These are phyloP conservation scores for Lolium rigidum DNA, from an alignment of 176 grass and related monocot genomes.

Conservation along the genomic window DNA sequence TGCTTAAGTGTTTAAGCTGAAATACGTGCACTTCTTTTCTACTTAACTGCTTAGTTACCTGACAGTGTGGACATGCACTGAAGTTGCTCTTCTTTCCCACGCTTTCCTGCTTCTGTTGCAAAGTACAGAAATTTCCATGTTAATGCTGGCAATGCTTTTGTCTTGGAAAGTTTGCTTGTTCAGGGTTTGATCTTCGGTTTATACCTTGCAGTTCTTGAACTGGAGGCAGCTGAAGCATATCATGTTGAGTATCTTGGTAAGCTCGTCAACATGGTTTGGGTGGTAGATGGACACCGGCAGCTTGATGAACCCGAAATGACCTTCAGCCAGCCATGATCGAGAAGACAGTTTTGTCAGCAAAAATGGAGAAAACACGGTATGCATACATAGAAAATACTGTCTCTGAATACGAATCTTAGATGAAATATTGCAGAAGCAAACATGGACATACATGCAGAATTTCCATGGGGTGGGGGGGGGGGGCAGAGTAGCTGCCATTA, in stretches of 20 bases:
- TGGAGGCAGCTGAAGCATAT: constrained; percentile 47
- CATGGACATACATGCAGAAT: neutral
- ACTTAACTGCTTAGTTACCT: constrained; percentile 12
- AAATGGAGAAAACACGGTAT: neutral
- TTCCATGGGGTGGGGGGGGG: too few relatives aligned
- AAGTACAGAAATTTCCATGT: neutral
- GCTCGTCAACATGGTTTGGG: constrained; percentile 30
- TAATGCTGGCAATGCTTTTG: neutral
- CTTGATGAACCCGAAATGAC: constrained; percentile 49
- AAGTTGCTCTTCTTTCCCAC: constrained; percentile 28
- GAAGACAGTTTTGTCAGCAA: neutral
- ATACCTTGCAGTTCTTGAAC: constrained; percentile 46
- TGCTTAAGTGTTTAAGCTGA: neutral
- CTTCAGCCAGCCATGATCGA: constrained; percentile 9
- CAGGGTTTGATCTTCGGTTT: neutral
- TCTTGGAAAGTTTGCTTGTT: neutral
- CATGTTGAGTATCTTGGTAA: constrained; percentile 43
- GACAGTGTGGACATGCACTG: constrained; percentile 41
- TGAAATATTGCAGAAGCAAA: neutral
- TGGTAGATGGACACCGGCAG: constrained; percentile 45
- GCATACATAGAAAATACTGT: neutral
- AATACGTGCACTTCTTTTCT: neutral
- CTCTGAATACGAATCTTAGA: neutral
- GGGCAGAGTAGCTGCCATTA: neutral
- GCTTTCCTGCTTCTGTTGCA: neutral